Evolutionary conservation across 345 rosid species (phyloP), one percentile per base, ranked within the genome.

Genomic region (Eucalyptus sp.): DNA sequence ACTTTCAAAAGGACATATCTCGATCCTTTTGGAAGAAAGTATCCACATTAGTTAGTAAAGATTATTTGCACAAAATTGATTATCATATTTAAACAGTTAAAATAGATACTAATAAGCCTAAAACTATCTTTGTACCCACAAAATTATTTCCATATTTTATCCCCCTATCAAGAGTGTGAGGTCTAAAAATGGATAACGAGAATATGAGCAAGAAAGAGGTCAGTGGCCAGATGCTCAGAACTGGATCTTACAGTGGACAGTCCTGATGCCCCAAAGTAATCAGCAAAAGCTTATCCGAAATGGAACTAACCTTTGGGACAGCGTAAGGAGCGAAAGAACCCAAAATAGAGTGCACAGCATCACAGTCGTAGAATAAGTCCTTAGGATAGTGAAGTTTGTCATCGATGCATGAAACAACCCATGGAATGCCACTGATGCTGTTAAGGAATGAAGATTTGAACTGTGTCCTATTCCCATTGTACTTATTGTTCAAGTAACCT

Each of bases 321-420:
- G 95, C 94, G 91, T 95, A 97, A 8, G 99, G 99, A 89, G 98
- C 99, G 50, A 90, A 92, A 68, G 92, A 90, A 88, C 99, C 99
- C 48, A 97, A 95, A 87, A 96, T 90, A 50, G 94, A 93, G 86
- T 90, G 95, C 90, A 97, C 98, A 48, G 94, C 92, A 91, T 96
- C 98, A 92, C 97, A 96, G 86, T 96, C 95, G 80, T 94, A 92
- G 91, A 93, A 97, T 88, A 97, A 91, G 80, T 95, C 96, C 87
- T 89, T 93, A 54, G 99, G 95, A 91, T 88, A 91, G 92, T 96
- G 96, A 93, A 97, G 95, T 90, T 91, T 86, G 91, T 91, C 88
- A 92, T 96, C 97, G 90, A 95, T 90, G 92, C 93, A 94, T 64
- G 99, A 97, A 41, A 87, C 95, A 88, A 96, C 92, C 99, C 99